phyloP scores from a whole-genome alignment of 2,329 filamentous ascomycete genomes.

The Diplodia intermedia region DNA sequence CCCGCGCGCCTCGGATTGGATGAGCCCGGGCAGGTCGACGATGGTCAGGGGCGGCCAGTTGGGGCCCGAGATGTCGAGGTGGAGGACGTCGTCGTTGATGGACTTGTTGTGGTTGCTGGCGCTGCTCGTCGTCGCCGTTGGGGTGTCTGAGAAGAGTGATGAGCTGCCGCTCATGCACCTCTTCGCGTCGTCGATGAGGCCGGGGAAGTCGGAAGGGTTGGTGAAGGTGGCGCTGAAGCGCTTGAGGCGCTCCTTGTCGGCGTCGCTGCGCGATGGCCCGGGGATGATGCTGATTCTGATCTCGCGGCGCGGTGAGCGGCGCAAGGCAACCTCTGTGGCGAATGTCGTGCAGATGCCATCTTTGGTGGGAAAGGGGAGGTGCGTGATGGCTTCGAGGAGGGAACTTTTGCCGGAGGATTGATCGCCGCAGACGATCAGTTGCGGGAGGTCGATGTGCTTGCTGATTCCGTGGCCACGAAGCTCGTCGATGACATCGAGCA shows the following conservation, averaged over 20 bases:
- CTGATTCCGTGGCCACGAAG: constrained; percentile 57
- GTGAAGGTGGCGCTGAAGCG: constrained; percentile 44
- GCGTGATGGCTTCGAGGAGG: constrained; percentile 68
- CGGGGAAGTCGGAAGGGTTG: constrained; percentile 50
- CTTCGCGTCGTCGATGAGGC: constrained; percentile 60
- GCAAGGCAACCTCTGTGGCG: constrained; percentile 65
- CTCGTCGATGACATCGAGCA: constrained; percentile 62
- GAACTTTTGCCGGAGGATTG: constrained; percentile 70
- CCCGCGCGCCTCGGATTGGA: constrained; percentile 42
- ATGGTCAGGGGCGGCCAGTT: constrained; percentile 42
- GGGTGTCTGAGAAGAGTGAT: neutral
- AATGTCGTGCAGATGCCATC: constrained; percentile 66
- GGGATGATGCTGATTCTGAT: constrained; percentile 54
- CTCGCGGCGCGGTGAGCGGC: constrained; percentile 46
- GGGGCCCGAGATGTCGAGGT: constrained; percentile 39
- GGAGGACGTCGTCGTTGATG: constrained; percentile 40
- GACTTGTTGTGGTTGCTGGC: constrained; percentile 28
- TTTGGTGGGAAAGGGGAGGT: constrained; percentile 65
- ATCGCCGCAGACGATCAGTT: constrained; percentile 66
- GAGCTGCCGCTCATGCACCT: constrained; percentile 54
- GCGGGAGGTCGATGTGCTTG: constrained; percentile 57
- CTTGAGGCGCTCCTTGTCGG: constrained; percentile 43
- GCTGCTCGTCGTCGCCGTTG: constrained; percentile 23
- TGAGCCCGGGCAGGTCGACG: constrained; percentile 50
- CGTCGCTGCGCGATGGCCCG: constrained; percentile 35